Conservation (phyloP, 2,329 filamentous ascomycete species). For the Penicillium sclerotigenum region DNA sequence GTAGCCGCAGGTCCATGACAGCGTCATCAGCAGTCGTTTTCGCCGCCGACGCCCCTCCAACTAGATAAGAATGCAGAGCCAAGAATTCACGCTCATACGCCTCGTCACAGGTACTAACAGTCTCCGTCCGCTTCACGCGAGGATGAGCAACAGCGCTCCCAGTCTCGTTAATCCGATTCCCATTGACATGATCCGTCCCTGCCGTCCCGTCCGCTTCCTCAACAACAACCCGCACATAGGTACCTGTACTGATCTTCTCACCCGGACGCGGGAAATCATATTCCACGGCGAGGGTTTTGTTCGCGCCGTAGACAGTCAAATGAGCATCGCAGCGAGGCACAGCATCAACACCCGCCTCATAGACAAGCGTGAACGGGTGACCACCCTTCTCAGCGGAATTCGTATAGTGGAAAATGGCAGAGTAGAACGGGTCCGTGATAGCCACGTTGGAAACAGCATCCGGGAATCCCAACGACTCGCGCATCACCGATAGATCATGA, state of each 20-base stretch:
- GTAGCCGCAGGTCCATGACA: conserved; percentile 36
- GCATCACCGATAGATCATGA: conserved; percentile 55
- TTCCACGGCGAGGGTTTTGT: conserved; percentile 54
- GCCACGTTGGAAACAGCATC: conserved; percentile 46
- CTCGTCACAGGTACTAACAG: conserved; percentile 36
- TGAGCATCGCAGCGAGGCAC: conserved; percentile 47
- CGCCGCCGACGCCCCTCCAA: conserved; percentile 20
- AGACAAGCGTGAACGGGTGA: conserved; percentile 51
- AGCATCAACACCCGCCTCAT: conserved; percentile 55
- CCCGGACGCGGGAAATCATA: conserved; percentile 55
- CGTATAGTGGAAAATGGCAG: conserved; percentile 36
- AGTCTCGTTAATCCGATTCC: not conserved
- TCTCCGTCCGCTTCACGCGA: conserved; percentile 26
- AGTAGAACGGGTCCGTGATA: conserved; percentile 44
- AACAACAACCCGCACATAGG: conserved; percentile 49
- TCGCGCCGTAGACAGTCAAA: conserved; percentile 48
- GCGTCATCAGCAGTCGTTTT: conserved; percentile 40
- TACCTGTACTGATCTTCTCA: conserved; percentile 45
- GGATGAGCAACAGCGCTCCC: not conserved
- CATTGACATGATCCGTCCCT: not conserved
- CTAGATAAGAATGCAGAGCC: conserved; percentile 37
- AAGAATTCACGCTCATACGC: conserved; percentile 37
- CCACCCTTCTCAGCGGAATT: conserved; percentile 12
- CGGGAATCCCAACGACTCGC: conserved; percentile 53
- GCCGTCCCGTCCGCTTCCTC: conserved; percentile 27